Evolutionary conservation across 768 basidiomycete genomes (phyloP), one percentile per base, ranked within the genome.

Genomic region (Mycena galericulata): DNA sequence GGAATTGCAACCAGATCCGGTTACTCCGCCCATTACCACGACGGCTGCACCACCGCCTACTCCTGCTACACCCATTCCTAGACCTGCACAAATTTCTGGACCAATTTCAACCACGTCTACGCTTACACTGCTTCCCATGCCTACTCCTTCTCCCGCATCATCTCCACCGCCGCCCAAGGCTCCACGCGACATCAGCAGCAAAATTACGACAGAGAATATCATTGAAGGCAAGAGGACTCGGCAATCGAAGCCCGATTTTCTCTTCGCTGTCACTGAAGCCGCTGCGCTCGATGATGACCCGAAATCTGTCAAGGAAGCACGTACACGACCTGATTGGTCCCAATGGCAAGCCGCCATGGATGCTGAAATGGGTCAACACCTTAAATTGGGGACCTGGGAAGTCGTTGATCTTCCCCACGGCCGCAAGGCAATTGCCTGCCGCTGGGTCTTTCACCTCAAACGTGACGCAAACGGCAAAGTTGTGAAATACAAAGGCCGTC

Each of bases 361-460:
- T 26, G 47, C 58, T 41, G 65, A 60, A 60, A 67, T 59, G 29
- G 50, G 18, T 45, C 65, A 67, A 34, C 57, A 43, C 24, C 3
- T 4, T 3, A 53, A 60, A 47, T 58, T 67, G n/a, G 65, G 58
- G 29, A 67, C 57, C 20, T 67, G 65, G 65, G 57, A 65, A 46
- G 40, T 67, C 30, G 20, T 20, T 1, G 50, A 53, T 34, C 34
- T 60, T 1, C 65, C 65, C 1, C 4, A 49, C 17, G 65, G 65
- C 8, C 65, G 51, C 36, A 60, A 60, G 41, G 56, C 47, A 47
- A n/a, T n/a, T n/a, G n/a, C n/a, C n/a, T n/a, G n/a, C n/a, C n/a
- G n/a, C n/a, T n/a, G n/a, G n/a, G n/a, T 65, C 26, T 65, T 8
- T 24, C 36, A 40, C 2, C 64, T 57, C 9, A 65, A 65, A 58